Percentiles rank a stretch among this genome's conserved stretches.
Evolutionary conservation across 108 stramenopile species (phyloP).

Genomic region (Cyclotella kingstonii): DNA sequence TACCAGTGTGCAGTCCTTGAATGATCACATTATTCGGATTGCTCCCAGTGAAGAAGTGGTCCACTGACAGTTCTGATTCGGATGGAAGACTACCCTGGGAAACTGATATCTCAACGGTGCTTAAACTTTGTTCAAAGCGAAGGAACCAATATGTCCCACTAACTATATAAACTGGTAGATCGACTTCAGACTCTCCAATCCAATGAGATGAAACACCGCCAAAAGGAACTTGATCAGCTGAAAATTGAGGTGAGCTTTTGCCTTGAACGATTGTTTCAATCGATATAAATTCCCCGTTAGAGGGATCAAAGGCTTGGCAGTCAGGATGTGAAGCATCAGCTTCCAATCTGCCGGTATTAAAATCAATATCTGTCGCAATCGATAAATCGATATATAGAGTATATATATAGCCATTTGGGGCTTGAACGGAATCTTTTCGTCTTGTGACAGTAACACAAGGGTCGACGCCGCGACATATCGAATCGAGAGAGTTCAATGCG

Average conservation of each 20-base stretch:
- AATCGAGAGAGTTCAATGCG: slow-evolving; percentile 30
- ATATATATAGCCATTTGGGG: slow-evolving; percentile 72
- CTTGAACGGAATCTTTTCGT: slow-evolving; percentile 36
- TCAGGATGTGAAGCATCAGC: slow-evolving; percentile 34
- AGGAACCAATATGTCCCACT: slow-evolving; percentile 56
- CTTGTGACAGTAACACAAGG: slow-evolving; percentile 62
- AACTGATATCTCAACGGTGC: slow-evolving; percentile 38
- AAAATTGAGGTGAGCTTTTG: slow-evolving; percentile 13
- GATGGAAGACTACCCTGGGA: slow-evolving; percentile 8
- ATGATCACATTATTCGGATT: slow-evolving; percentile 47
- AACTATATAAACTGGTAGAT: slow-evolving; percentile 54
- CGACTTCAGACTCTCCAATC: slow-evolving; percentile 25
- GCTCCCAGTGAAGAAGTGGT: slow-evolving; percentile 19
- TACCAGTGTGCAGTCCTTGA: slow-evolving; percentile 45
- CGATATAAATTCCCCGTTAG: slow-evolving; percentile 20
- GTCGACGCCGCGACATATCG: slow-evolving; percentile 21
- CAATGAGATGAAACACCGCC: slow-evolving; percentile 11
- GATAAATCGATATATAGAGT: slow-evolving; percentile 59
- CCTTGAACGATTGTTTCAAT: slow-evolving; percentile 23
- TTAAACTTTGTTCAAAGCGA: slow-evolving; percentile 52
- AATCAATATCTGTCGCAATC: slow-evolving; percentile 19
- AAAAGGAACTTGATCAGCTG: slow-evolving; percentile 31
- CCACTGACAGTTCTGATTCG: slow-evolving; percentile 19
- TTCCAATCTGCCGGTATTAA: slow-evolving; percentile 16
- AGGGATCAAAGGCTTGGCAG: slow-evolving; percentile 31